Evolutionary conservation across 2,329 filamentous ascomycete genomes (phyloP).

Genomic region (Rhytidhysteron rufulum): DNA sequence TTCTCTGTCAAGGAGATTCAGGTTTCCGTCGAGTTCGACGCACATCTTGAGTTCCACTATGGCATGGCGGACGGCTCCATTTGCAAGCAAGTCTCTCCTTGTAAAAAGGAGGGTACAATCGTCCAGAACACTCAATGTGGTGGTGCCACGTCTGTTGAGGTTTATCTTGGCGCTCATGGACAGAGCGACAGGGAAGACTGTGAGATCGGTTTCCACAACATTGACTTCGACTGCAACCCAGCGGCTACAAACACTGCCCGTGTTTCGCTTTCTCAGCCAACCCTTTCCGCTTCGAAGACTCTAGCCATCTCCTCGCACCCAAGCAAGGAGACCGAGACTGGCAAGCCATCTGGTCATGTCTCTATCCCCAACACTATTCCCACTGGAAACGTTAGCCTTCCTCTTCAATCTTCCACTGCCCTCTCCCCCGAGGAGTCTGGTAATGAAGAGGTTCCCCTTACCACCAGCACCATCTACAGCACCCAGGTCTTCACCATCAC

Average conservation of each 20-base stretch:
- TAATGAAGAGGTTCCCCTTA: neutral
- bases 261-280: conserved; percentile 11
- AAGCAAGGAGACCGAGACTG: conserved; percentile 2
- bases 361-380: neutral
- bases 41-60: conserved; percentile 81
- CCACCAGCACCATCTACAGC: conserved; percentile 7
- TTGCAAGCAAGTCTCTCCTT: conserved; percentile 74
- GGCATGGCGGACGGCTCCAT: conserved; percentile 75
- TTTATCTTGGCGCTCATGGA: conserved; percentile 52
- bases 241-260: conserved; percentile 11
- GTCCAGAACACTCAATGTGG: conserved; percentile 87
- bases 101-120: conserved; percentile 63
- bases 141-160: conserved; percentile 77
- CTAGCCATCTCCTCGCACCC: conserved; percentile 1
- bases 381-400: neutral
- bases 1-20: conserved; percentile 78
- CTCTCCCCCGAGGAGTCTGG: neutral
- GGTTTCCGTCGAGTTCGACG: conserved; percentile 69
- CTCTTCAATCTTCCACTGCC: neutral
- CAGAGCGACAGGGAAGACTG: conserved; percentile 56
- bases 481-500: conserved; percentile 6
- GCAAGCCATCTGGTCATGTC: conserved; percentile 5
- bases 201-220: conserved; percentile 68
- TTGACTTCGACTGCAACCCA: conserved; percentile 68
- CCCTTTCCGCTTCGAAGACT: conserved; percentile 8